Evolutionary conservation across 2,329 filamentous ascomycete genomes (phyloP).

Genomic region (Hypoxylon sp.): DNA sequence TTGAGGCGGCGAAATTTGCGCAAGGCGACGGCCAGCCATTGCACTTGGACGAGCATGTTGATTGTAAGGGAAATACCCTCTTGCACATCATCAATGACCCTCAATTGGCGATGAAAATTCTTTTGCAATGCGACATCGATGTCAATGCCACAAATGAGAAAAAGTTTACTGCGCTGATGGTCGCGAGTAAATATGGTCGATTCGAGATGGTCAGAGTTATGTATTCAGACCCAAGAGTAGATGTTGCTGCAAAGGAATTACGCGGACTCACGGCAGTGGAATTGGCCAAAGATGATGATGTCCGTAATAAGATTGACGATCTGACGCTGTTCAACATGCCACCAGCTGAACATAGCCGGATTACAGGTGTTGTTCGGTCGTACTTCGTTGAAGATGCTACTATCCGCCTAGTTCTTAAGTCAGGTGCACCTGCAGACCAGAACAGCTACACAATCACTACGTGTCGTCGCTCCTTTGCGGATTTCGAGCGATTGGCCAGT

Average conservation of each 20-base stretch:
- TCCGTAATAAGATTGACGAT: slow-evolving; percentile 95
- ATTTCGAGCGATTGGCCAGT: slow-evolving; percentile 90
- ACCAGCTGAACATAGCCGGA: slow-evolving; percentile 77
- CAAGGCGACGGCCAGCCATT: slow-evolving; percentile 83
- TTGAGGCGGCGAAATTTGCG: slow-evolving; percentile 75
- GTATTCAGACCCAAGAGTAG: slow-evolving; percentile 87
- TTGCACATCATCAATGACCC: slow-evolving; percentile 95
- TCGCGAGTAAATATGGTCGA: slow-evolving; percentile 96
- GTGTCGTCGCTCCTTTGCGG: slow-evolving; percentile 83
- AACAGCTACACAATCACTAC: slow-evolving; percentile 94
- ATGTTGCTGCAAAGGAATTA: slow-evolving; percentile 82
- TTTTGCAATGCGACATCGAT: slow-evolving; percentile 90
- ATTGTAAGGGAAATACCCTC: slow-evolving; percentile 91
- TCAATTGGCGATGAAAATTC: slow-evolving; percentile 75
- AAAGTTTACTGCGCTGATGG: slow-evolving; percentile 94
- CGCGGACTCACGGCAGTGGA: slow-evolving; percentile 94
- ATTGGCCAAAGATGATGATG: slow-evolving; percentile 96
- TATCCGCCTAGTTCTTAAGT: slow-evolving; percentile 92
- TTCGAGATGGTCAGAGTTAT: slow-evolving; percentile 91
- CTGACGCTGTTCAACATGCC: slow-evolving; percentile 82
- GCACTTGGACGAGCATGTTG: slow-evolving; percentile 91
- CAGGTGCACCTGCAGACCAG: slow-evolving; percentile 82
- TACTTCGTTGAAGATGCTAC: slow-evolving; percentile 98
- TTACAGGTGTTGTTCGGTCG: slow-evolving; percentile 91
- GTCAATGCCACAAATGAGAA: slow-evolving; percentile 96